Evolutionary conservation across 495 filamentous ascomycete species (phyloP).

Genomic region (Chlorociboria aeruginascens): DNA sequence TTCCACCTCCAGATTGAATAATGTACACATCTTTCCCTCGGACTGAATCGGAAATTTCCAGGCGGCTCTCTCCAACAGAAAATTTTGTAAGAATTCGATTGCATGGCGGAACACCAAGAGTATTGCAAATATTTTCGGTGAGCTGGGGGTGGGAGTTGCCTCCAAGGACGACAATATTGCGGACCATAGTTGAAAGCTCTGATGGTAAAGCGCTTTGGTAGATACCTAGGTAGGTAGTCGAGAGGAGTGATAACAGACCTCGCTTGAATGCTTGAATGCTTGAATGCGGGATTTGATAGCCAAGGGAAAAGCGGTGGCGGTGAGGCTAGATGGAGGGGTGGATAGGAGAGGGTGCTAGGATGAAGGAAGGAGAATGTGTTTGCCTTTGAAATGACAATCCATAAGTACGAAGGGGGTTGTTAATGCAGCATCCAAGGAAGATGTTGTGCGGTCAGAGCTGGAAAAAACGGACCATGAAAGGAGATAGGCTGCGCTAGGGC

Average conservation of each 20-base stretch:
- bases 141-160: conserved; percentile 87
- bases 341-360: conserved; percentile 4
- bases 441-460: background rate
- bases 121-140: conserved; percentile 71
- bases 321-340: background rate
- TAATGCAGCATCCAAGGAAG: background rate
- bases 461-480: background rate
- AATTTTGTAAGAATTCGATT: conserved; percentile 83
- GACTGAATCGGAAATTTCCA: conserved; percentile 91
- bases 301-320: conserved; percentile 13
- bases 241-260: background rate
- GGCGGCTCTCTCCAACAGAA: conserved; percentile 83
- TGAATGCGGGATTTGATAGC: conserved; percentile 15
- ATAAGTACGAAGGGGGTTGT: background rate
- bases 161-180: conserved; percentile 89
- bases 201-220: background rate
- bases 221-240: conserved; percentile 1
- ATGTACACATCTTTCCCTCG: conserved; percentile 98
- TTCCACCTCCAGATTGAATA: conserved; percentile 78
- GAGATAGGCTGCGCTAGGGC: background rate
- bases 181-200: conserved; percentile 55
- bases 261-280: conserved; percentile 17
- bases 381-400: conserved; percentile 6
- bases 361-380: background rate
- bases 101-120: conserved; percentile 73